Conservation (phyloP, 2,329 filamentous ascomycete genomes). For the Falciphora oryzae region DNA sequence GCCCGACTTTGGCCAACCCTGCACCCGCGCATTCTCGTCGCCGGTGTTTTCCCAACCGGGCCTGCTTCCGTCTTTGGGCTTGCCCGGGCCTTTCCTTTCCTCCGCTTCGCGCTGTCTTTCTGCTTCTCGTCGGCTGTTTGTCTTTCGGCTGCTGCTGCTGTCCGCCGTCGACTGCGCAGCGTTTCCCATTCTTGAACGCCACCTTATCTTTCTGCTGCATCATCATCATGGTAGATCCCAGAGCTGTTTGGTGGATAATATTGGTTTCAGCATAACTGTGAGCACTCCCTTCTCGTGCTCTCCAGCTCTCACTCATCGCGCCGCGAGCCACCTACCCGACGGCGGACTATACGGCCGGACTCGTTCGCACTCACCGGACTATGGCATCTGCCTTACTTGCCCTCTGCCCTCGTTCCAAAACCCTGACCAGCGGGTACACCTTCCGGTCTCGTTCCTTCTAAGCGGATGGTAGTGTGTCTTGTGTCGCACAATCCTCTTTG, state of each 20-base stretch:
- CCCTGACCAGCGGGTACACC: neutral
- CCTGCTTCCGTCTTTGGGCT: neutral
- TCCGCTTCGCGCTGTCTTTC: neutral
- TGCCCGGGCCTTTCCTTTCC: neutral
- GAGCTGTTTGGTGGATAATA: slow-evolving; percentile 3
- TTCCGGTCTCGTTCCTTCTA: neutral
- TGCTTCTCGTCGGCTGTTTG: neutral
- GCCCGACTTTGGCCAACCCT: neutral
- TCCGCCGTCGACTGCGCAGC: neutral
- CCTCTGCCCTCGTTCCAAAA: neutral
- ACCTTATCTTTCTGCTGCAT: slow-evolving; percentile 4
- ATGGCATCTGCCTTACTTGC: neutral
- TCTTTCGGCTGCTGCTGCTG: neutral
- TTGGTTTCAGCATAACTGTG: slow-evolving; percentile 9
- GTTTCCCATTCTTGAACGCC: neutral
- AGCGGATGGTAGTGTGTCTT: neutral
- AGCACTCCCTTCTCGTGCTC: neutral
- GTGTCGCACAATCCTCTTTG: neutral
- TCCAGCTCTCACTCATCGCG: neutral
- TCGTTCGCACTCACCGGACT: neutral
- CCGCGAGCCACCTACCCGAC: no score
- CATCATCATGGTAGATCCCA: slow-evolving; percentile 9
- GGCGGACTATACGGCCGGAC: no score
- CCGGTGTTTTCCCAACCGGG: neutral
- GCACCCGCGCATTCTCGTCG: neutral